Evolutionary conservation across 257 asterid genomes (phyloP).

Genomic region (Marsdenia floribunda): DNA sequence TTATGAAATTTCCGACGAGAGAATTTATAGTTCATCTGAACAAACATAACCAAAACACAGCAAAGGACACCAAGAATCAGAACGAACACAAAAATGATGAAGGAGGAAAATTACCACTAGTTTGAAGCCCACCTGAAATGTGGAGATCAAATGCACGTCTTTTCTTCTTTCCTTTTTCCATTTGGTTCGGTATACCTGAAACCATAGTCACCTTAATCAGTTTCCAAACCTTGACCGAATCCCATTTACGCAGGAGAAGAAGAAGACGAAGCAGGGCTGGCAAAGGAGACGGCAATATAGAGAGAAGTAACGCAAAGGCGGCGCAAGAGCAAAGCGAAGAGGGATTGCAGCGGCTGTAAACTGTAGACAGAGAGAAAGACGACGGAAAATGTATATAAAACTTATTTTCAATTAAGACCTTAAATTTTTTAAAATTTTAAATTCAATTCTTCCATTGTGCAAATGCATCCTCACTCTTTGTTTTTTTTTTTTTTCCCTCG

Average conservation of each 20-base stretch:
- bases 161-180: conserved; percentile 23
- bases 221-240: background rate
- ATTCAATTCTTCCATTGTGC: too few species aligned
- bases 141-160: conserved; percentile 28
- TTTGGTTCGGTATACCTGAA: conserved; percentile 20
- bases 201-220: conserved; percentile 2
- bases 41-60: background rate
- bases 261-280: background rate
- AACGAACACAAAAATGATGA: background rate
- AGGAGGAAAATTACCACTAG: conserved; percentile 7
- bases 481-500: too few species aligned
- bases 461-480: too few species aligned
- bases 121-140: background rate
- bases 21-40: background rate
- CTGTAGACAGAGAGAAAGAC: background rate
- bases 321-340: too few species aligned
- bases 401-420: too few species aligned
- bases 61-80: too few species aligned
- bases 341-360: background rate
- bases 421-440: too few species aligned
- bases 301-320: background rate
- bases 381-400: background rate
- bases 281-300: too few species aligned
- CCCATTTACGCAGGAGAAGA: background rate
- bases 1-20: background rate